Evolutionary conservation across 805 yeast genomes (phyloP).

Genomic region (Torulaspora gathmanii): DNA sequence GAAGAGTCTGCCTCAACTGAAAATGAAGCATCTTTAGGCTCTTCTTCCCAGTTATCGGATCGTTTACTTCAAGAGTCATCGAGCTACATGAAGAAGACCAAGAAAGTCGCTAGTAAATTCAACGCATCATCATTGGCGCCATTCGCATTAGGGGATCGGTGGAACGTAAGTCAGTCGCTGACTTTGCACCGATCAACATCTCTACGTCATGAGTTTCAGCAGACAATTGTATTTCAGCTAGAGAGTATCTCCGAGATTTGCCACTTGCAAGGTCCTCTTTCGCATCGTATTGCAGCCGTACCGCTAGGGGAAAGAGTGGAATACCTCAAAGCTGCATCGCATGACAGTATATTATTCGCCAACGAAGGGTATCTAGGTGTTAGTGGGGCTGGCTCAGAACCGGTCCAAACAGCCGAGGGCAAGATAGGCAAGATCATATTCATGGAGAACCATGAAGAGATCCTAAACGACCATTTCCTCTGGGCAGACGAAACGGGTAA

Average conservation of each 20-base stretch:
- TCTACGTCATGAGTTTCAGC: neutral
- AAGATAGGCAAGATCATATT: conserved; percentile 12
- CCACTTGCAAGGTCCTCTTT: conserved; percentile 1
- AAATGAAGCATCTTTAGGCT: neutral
- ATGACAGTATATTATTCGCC: conserved; percentile 4
- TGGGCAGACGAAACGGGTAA: conserved; percentile 20
- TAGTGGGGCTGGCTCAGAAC: neutral
- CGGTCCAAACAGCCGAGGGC: neutral
- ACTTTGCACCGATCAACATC: neutral
- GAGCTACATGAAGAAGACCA: conserved; percentile 8
- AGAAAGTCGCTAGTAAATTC: conserved; percentile 4
- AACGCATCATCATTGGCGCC: neutral
- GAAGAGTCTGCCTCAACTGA: conserved; percentile 4
- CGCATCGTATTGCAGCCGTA: neutral
- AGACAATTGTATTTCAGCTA: conserved; percentile 4
- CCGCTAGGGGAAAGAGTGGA: conserved; percentile 3
- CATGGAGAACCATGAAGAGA: conserved; percentile 13
- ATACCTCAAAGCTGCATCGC: conserved; percentile 5
- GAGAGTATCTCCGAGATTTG: neutral
- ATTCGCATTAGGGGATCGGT: conserved; percentile 2
- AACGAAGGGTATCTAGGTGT: conserved; percentile 6
- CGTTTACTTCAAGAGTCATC: conserved; percentile 6
- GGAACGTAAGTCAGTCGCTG: conserved; percentile 4
- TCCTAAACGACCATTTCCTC: conserved; percentile 15
- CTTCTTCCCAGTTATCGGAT: neutral